A percentile compares a stretch with the other conserved stretches of the same genome.
These are phyloP conservation scores for Plectosphaerella plurivora DNA, from an alignment of 2,329 filamentous ascomycete species.

Conservation along the genomic window DNA sequence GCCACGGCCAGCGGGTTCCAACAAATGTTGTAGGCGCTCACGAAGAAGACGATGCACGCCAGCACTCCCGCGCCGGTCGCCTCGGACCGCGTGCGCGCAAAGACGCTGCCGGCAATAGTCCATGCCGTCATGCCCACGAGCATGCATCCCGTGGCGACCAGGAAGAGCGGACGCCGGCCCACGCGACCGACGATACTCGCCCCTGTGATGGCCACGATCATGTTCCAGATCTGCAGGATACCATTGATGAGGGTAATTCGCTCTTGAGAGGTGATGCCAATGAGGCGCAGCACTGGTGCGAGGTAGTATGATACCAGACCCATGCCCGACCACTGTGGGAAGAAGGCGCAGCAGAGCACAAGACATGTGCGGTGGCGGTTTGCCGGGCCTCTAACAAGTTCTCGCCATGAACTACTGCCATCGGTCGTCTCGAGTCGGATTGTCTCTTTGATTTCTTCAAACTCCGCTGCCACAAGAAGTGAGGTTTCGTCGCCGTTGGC, in stretches of 20 bases:
- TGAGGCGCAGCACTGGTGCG: slow-evolving; percentile 6
- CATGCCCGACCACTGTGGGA: slow-evolving; percentile 29
- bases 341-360: slow-evolving; percentile 36
- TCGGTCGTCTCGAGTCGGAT: background rate
- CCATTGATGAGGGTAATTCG: slow-evolving; percentile 10
- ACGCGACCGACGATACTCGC: slow-evolving; percentile 9
- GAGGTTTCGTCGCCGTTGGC: slow-evolving; percentile 19
- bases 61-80: slow-evolving; percentile 7
- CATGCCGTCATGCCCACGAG: slow-evolving; percentile 7
- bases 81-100: slow-evolving; percentile 6
- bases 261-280: slow-evolving; percentile 8
- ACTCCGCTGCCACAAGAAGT: slow-evolving; percentile 11
- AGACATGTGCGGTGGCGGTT: slow-evolving; percentile 30
- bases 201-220: slow-evolving; percentile 7
- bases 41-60: slow-evolving; percentile 8
- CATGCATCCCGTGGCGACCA: slow-evolving; percentile 7
- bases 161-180: slow-evolving; percentile 11
- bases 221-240: slow-evolving; percentile 11
- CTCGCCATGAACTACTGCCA: slow-evolving; percentile 6
- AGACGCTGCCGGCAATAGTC: background rate
- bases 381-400: slow-evolving; percentile 20
- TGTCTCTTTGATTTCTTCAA: slow-evolving; percentile 19
- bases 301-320: slow-evolving; percentile 2
- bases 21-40: slow-evolving; percentile 8
- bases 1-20: slow-evolving; percentile 6